phyloP scores from a whole-genome alignment of 2,329 filamentous ascomycete genomes.

The Alternaria rosae region DNA sequence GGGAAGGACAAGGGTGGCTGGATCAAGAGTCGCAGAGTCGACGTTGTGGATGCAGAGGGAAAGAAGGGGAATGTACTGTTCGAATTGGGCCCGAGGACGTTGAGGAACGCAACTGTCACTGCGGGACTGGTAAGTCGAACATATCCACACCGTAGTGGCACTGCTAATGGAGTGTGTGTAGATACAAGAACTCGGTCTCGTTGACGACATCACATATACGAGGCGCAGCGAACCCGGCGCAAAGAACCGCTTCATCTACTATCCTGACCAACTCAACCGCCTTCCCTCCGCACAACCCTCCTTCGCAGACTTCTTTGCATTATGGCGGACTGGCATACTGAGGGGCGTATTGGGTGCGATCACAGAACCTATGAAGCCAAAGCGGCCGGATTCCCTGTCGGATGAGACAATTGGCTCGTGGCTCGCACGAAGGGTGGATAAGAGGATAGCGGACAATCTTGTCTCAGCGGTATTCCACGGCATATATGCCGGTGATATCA shows the following conservation, averaged over 20 bases:
- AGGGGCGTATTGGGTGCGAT: slow-evolving; percentile 53
- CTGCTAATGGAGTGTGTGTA: slow-evolving; percentile 42
- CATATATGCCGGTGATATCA: slow-evolving; percentile 89
- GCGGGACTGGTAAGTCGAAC: slow-evolving; percentile 69
- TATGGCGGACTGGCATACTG: slow-evolving; percentile 65
- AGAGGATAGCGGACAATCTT: slow-evolving; percentile 72
- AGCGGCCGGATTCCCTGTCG: slow-evolving; percentile 47
- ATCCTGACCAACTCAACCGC: slow-evolving; percentile 78
- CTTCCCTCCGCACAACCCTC: slow-evolving; percentile 30
- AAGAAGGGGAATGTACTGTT: slow-evolving; percentile 66
- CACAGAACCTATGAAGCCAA: slow-evolving; percentile 46
- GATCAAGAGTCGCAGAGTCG: slow-evolving; percentile 72
- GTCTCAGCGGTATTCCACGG: slow-evolving; percentile 81
- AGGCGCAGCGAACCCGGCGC: slow-evolving; percentile 60
- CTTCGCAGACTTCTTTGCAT: slow-evolving; percentile 42
- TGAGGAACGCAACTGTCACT: slow-evolving; percentile 74
- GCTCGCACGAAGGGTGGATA: slow-evolving; percentile 63
- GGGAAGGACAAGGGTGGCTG: slow-evolving; percentile 78
- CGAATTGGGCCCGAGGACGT: slow-evolving; percentile 82
- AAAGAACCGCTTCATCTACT: slow-evolving; percentile 81
- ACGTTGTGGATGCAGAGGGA: slow-evolving; percentile 63
- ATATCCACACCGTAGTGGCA: neutral
- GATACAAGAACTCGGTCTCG: slow-evolving; percentile 66
- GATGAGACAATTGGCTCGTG: slow-evolving; percentile 80
- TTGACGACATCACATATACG: slow-evolving; percentile 64